Base-by-base conservation (phyloP, 805 yeast genomes). In the Danielia reshetovae region DNA sequence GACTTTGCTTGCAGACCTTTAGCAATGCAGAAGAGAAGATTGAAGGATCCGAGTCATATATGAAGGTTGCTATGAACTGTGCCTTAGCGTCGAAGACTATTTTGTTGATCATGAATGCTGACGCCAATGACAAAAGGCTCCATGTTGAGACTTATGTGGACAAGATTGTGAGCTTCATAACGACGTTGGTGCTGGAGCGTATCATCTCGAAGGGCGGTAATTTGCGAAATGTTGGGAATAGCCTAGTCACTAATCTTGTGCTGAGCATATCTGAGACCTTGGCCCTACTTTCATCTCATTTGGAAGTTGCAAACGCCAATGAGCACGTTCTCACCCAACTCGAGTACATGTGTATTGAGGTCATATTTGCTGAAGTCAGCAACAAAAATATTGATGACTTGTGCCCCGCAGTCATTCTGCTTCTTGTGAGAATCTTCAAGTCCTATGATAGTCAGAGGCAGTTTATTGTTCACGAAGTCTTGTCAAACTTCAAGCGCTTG, bases 391-490 rank as follows among this genome's bases (percentile, higher is more conserved):
- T 57, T 4, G 62, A 61, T 11, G 45, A 51, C 4, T 40, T 71
- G 29, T 55, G 57, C 25, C 39, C 24, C 17, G 49, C 43, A 9
- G 46, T 60, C 24, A 49, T 67, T 21, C 48, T 57, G 8, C 42
- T 71, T n/a, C 26, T 24, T 28, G 62, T 12, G 48, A 53, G 34
- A 25, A 59, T 77, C 8, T 78, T 74, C 49, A 47, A 51, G 23
- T 52, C 49, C 13, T 51, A 66, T 31, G 56, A 62, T 1, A 72
- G 68, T 26, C 94, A 86, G 48, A 59, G 84, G 36, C 56, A 58
- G 1, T 81, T 79, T 48, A 67, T 86, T 4, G 46, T 85, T 6
- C 72, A 72, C 34, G 93, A 86, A 51, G 46, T 83, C 2, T 46
- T 81, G 9, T 56, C 69, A 2, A 72, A 71, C 35, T 57, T 79